Percentiles rank a stretch among this genome's conserved stretches.
These are phyloP conservation scores for Vigna radiata DNA, from an alignment of 306 rosid genomes.

Conservation along the genomic window DNA sequence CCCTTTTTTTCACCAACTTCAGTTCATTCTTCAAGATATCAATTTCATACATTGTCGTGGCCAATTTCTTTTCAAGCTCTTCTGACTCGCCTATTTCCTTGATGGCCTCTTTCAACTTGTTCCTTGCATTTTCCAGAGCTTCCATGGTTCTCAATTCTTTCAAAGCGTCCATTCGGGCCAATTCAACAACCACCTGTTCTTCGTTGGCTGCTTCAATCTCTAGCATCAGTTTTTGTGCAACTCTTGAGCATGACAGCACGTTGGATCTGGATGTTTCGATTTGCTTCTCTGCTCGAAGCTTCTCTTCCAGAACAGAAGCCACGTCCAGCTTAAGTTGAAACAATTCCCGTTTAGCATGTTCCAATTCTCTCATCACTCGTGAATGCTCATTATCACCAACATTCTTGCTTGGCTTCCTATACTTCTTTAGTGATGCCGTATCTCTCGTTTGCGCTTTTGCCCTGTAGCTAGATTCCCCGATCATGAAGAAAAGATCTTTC, in stretches of 20 bases:
- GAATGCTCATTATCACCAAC: neutral
- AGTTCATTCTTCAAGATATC: neutral
- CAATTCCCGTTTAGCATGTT: conserved; percentile 1
- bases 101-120: conserved; percentile 5
- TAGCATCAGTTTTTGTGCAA: neutral
- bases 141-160: neutral
- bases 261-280: conserved; percentile 3
- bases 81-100: neutral
- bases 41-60: neutral
- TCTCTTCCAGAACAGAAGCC: conserved; percentile 23
- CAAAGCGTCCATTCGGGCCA: conserved; percentile 23
- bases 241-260: neutral
- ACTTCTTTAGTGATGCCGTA: neutral
- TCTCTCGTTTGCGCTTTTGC: neutral
- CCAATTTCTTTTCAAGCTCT: conserved; percentile 16
- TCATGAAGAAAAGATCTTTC: conserved; percentile 23
- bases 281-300: conserved; percentile 6
- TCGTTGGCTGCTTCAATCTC: conserved; percentile 23
- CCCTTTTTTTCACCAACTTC: neutral
- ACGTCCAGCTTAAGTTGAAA: conserved; percentile 19
- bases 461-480: conserved; percentile 24
- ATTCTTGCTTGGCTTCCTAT: neutral
- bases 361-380: conserved; percentile 13
- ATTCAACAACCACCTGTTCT: conserved; percentile 24
- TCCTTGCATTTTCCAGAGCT: conserved; percentile 14